phyloP scores from a whole-genome alignment of 495 filamentous ascomycete genomes.

The Aeminium ludgeri region DNA sequence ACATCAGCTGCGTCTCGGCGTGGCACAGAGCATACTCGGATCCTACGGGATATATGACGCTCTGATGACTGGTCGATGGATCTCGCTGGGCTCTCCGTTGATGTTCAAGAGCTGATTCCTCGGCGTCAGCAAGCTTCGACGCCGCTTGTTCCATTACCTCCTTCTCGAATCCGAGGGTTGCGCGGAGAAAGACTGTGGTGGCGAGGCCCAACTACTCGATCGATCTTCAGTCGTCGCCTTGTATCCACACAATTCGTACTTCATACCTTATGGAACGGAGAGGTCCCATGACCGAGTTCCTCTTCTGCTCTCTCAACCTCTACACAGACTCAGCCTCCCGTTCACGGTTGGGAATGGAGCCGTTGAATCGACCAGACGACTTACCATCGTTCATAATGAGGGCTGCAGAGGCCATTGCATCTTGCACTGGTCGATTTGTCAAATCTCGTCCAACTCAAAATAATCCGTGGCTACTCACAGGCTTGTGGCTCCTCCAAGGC shows the following conservation, averaged over 20 bases:
- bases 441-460: not conserved
- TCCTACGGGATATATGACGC: conserved; percentile 60
- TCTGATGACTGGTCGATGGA: conserved; percentile 31
- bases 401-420: conserved; percentile 41
- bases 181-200: conserved; percentile 66
- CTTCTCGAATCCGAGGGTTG: conserved; percentile 82
- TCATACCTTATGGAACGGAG: conserved; percentile 73
- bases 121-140: conserved; percentile 57
- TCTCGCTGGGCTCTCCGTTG: conserved; percentile 52
- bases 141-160: conserved; percentile 83
- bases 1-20: conserved; percentile 75
- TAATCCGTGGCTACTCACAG: conserved; percentile 30
- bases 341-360: not conserved
- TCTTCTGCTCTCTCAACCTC: conserved; percentile 71
- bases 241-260: not conserved
- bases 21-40: conserved; percentile 68
- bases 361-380: not conserved
- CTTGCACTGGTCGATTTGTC: conserved; percentile 33
- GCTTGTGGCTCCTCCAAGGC: conserved; percentile 41
- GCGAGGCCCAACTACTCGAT: conserved; percentile 50
- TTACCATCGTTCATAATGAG: conserved; percentile 72
- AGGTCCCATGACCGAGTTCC: conserved; percentile 50
- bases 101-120: conserved; percentile 58
- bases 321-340: not conserved
- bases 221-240: not conserved